Evolutionary conservation across 192 early-diverging fungal genomes (phyloP), one percentile per base, ranked within the genome.

Genomic region (Linnemannia exigua): DNA sequence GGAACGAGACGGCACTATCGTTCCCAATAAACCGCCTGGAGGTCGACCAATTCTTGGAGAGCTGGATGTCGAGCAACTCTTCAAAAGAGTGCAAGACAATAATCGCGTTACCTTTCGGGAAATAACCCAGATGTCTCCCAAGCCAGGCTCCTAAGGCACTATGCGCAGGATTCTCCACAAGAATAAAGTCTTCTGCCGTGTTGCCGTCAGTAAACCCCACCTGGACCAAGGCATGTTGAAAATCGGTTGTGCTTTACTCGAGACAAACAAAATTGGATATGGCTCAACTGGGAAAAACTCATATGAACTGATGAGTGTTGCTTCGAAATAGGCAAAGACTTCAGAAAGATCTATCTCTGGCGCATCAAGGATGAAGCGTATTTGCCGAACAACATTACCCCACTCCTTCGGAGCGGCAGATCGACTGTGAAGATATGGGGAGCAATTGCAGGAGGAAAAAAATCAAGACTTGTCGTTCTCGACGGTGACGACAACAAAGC

Each of bases 1-100:
- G 48, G 54, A 74, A 35, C 54, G 16, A 16, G 73, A 74, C 3
- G 44, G 54, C 19, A 74, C 73, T 1, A n/a, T 74, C 11, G 52
- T 61, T 61, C 73, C 71, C 7, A 73, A 73, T 15, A 51, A 16
- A 51, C 5, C 71, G 9, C 25, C 20, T 15, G 71, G 71, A 58
- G 33, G 73, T 58, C 22, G 7, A 54, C 50, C 50, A 5, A 58
- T 74, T 61, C 51, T 74, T 17, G 15, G 2, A 36, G 31, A 28
- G 25, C 36, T 61, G 15, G 54, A 63, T 61, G 31, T 36, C 52
- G 37, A 63, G 5, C 22, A 17, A 6, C 4, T 20, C 5, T 4
- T 74, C n/a, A n/a, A 54, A 74, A 3, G 33, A 74, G 17, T 14
- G 33, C 71, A 52, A 48, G 28, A 28, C 48, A 73, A 48, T 25